Percentiles rank a stretch among this genome's conserved stretches.
Evolutionary conservation across 2,329 filamentous ascomycete genomes (phyloP).

Genomic region (Plenodomus lindquistii): DNA sequence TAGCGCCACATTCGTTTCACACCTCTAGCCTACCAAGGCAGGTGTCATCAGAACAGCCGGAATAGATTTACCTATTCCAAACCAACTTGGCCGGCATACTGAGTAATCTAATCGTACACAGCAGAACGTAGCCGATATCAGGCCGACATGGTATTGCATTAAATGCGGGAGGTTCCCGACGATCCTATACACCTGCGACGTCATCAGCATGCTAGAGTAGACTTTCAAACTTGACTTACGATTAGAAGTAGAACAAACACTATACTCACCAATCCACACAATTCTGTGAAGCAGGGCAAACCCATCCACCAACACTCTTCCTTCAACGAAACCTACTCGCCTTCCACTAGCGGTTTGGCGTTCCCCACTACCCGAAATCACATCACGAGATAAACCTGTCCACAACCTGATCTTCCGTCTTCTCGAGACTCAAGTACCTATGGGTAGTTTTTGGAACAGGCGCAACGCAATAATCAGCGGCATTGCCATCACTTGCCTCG

Average conservation of each 20-base stretch:
- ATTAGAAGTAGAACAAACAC: not conserved
- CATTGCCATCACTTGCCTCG: constrained; percentile 30
- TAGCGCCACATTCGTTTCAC: constrained; percentile 23
- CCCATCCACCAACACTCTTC: not conserved
- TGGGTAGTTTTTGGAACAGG: constrained; percentile 29
- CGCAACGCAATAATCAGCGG: constrained; percentile 32
- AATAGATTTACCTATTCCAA: not conserved
- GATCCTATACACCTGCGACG: not conserved
- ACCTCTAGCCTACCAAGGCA: constrained; percentile 10
- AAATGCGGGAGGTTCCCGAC: not conserved
- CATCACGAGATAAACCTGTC: not conserved
- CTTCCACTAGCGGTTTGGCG: constrained; percentile 21
- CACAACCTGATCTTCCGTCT: not conserved
- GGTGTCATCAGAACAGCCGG: constrained; percentile 5
- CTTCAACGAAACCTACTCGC: constrained; percentile 5
- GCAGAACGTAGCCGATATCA: not conserved
- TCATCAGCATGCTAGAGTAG: not conserved
- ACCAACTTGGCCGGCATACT: constrained; percentile 5
- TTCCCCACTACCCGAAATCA: constrained; percentile 17
- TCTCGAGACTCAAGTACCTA: not conserved
- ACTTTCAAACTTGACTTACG: not conserved
- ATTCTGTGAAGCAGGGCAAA: not conserved
- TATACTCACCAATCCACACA: not conserved
- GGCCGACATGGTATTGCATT: not conserved
- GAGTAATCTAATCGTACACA: not conserved